These are phyloP conservation scores for Aspergillus japonicus DNA, from an alignment of 2,329 filamentous ascomycete species.

Conservation along the genomic window DNA sequence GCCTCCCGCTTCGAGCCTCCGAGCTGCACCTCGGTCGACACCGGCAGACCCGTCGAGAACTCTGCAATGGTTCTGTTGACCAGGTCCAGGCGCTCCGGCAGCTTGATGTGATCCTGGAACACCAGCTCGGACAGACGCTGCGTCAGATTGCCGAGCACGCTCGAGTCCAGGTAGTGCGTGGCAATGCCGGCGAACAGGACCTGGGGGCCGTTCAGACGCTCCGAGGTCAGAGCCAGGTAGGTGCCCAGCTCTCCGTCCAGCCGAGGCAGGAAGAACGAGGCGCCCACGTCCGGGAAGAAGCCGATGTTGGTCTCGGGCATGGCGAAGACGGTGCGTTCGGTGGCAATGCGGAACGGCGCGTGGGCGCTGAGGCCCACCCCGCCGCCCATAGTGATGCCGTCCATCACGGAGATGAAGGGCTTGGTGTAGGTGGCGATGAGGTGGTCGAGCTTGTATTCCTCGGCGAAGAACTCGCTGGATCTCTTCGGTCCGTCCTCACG, in stretches of 20 bases:
- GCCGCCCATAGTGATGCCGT: conserved; percentile 97
- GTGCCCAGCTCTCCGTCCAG: conserved; percentile 85
- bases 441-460: conserved; percentile 96
- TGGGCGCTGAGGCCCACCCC: conserved; percentile 93
- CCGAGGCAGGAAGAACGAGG: conserved; percentile 89
- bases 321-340: conserved; percentile 90
- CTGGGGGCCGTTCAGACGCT: conserved; percentile 76
- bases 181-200: conserved; percentile 88
- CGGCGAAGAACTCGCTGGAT: conserved; percentile 82
- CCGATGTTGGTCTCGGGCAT: conserved; percentile 99
- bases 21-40: background rate
- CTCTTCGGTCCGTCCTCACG: conserved; percentile 68
- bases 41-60: conserved; percentile 79
- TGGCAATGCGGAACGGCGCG: conserved; percentile 93
- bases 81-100: conserved; percentile 63
- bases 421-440: conserved; percentile 90
- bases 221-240: conserved; percentile 89
- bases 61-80: conserved; percentile 91
- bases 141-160: conserved; percentile 76
- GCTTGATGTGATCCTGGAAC: conserved; percentile 73
- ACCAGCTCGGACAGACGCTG: conserved; percentile 81
- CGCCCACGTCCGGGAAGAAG: conserved; percentile 97
- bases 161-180: conserved; percentile 94
- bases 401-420: conserved; percentile 93
- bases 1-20: conserved; percentile 59